Percentiles rank a stretch among this genome's conserved stretches.
These are phyloP conservation scores for Populus hybrid DNA, from an alignment of 441 rosid genomes.

Conservation along the genomic window DNA sequence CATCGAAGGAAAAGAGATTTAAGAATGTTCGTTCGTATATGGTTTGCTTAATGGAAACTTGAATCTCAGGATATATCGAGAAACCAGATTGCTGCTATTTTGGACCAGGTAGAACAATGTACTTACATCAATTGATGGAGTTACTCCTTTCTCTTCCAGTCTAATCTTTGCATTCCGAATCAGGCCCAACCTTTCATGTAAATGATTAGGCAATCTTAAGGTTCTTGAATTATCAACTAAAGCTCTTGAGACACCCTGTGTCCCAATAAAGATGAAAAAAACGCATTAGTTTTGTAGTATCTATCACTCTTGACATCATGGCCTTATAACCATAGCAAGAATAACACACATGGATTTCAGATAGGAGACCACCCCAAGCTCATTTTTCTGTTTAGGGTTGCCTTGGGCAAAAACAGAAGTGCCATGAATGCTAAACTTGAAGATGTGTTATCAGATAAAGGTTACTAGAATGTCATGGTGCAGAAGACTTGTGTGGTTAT, in stretches of 20 bases:
- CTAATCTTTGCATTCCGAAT: conserved; percentile 80
- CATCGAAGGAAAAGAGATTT: neutral
- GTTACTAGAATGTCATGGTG: neutral
- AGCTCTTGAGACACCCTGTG: conserved; percentile 85
- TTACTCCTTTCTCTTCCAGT: conserved; percentile 79
- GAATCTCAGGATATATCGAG: neutral
- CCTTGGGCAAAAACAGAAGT: neutral
- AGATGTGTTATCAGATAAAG: neutral
- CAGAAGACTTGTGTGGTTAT: neutral
- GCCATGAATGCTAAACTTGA: neutral
- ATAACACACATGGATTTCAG: neutral
- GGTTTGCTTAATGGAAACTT: neutral
- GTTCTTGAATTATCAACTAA: conserved; percentile 79
- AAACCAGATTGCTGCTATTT: neutral
- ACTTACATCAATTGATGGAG: conserved; percentile 89
- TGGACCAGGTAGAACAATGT: neutral
- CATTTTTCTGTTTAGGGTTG: neutral
- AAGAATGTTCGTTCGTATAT: neutral
- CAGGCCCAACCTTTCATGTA: conserved; percentile 80
- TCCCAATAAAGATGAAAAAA: conserved; percentile 5
- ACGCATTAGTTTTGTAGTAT: conserved; percentile 2
- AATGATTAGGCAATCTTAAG: conserved; percentile 76
- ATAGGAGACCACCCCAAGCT: neutral
- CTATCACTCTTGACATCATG: neutral
- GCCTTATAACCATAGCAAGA: neutral